Conservation (phyloP, 768 basidiomycete genomes). For the Pholiota molesta region DNA sequence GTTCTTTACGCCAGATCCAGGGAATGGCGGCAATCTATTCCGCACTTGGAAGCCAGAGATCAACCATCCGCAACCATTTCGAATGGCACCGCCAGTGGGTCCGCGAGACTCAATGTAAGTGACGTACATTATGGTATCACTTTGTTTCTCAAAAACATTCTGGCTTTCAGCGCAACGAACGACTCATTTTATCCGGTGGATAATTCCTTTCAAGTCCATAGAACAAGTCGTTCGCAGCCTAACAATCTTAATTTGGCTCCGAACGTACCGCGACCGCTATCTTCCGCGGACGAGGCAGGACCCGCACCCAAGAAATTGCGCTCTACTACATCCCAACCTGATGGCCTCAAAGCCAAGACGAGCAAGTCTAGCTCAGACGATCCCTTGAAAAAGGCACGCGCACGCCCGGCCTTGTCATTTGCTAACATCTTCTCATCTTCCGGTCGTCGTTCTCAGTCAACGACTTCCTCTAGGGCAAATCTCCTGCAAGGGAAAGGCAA, state of each 20-base stretch:
- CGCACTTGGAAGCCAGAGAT: conserved; percentile 58
- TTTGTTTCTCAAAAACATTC: conserved; percentile 23
- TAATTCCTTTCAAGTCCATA: conserved; percentile 58
- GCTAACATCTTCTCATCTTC: conserved; percentile 88
- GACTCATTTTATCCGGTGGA: conserved; percentile 55
- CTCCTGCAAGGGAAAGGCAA: conserved; percentile 55
- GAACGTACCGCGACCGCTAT: conserved; percentile 66
- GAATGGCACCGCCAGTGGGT: conserved; percentile 52
- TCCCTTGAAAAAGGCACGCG: conserved; percentile 88
- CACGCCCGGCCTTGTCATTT: conserved; percentile 86
- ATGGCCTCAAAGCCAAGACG: conserved; percentile 56
- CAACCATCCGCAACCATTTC: conserved; percentile 55
- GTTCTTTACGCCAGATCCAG: conserved; percentile 77
- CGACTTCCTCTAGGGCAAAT: conserved; percentile 63
- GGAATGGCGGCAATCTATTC: conserved; percentile 57
- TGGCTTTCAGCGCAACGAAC: conserved; percentile 48
- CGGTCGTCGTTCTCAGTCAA: conserved; percentile 77
- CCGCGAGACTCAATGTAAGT: conserved; percentile 69
- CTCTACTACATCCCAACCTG: conserved; percentile 58
- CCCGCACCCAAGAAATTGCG: conserved; percentile 78
- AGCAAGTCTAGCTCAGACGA: conserved; percentile 68
- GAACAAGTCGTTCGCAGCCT: conserved; percentile 47
- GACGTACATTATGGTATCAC: background rate
- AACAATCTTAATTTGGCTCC: conserved; percentile 44
- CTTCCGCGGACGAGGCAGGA: conserved; percentile 82